Conservation (phyloP, 257 asterid genomes). For the Petunia secreta region DNA sequence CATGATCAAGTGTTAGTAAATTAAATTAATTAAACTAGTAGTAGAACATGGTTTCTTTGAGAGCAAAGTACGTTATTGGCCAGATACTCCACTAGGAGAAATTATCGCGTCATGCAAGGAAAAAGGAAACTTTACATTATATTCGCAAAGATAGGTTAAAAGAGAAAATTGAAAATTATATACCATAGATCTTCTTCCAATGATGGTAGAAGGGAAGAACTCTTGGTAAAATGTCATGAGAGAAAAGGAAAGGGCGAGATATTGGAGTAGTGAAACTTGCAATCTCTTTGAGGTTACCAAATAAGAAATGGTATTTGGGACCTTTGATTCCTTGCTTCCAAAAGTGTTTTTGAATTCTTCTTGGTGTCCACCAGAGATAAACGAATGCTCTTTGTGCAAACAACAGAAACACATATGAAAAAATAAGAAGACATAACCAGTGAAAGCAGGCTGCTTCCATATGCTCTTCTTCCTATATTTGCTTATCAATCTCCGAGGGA, state of each 20-base stretch:
- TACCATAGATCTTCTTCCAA: constrained; percentile 93
- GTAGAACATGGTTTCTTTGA: too few relatives aligned
- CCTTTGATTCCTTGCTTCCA: constrained; percentile 81
- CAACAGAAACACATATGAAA: constrained; percentile 52
- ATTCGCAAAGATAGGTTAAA: background rate
- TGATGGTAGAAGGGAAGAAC: constrained; percentile 92
- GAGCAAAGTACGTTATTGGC: background rate
- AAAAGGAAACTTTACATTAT: too few relatives aligned
- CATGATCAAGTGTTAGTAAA: background rate
- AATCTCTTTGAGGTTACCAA: constrained; percentile 88
- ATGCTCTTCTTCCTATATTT: background rate
- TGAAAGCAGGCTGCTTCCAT: constrained; percentile 43
- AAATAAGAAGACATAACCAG: constrained; percentile 43
- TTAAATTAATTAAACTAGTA: background rate
- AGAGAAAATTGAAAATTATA: background rate
- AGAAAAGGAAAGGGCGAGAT: constrained; percentile 61
- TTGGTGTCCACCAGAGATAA: constrained; percentile 85
- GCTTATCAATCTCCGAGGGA: background rate
- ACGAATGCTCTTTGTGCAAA: constrained; percentile 41
- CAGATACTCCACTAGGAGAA: background rate
- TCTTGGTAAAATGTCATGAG: constrained; percentile 91
- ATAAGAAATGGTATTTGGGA: constrained; percentile 69
- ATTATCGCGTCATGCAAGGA: background rate
- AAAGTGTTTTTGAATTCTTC: constrained; percentile 63
- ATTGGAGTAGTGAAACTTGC: constrained; percentile 58